A percentile compares a stretch with the other conserved stretches of the same genome.
phyloP scores from a whole-genome alignment of 192 early-diverging fungal species.

The Umbelopsis sp. region DNA sequence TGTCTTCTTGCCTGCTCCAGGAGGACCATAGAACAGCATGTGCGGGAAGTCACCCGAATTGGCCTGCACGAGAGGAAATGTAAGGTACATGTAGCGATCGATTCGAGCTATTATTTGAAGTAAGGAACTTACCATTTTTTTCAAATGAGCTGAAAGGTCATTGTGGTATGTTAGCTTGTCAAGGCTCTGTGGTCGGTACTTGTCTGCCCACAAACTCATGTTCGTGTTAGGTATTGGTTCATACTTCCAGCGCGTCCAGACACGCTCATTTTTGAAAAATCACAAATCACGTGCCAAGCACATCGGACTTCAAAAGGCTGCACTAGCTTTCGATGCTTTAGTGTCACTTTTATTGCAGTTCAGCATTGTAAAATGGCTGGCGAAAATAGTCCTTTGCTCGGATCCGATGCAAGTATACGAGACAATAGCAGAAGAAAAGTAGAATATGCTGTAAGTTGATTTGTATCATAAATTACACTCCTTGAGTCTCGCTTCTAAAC shows the following conservation, averaged over 20 bases:
- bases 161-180: slow-evolving; percentile 83
- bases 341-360: background rate
- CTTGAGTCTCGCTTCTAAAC: background rate
- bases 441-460: background rate
- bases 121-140: slow-evolving; percentile 61
- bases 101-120: background rate
- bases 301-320: too few species aligned
- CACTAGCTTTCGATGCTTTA: too few species aligned
- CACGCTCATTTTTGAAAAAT: background rate
- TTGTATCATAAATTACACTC: background rate
- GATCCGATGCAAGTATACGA: background rate
- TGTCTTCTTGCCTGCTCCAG: slow-evolving; percentile 97
- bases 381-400: slow-evolving; percentile 7
- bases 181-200: slow-evolving; percentile 83
- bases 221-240: background rate
- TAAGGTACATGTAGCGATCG: background rate
- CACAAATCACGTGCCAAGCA: background rate
- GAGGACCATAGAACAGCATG: slow-evolving; percentile 92
- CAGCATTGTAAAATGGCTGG: background rate
- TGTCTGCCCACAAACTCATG: slow-evolving; percentile 91
- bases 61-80: slow-evolving; percentile 40
- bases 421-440: slow-evolving; percentile 9
- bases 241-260: background rate
- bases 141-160: slow-evolving; percentile 74
- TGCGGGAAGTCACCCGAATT: slow-evolving; percentile 89